Evolutionary conservation across 2,329 filamentous ascomycete genomes (phyloP).

Genomic region (Aspergillus novoparasiticus): DNA sequence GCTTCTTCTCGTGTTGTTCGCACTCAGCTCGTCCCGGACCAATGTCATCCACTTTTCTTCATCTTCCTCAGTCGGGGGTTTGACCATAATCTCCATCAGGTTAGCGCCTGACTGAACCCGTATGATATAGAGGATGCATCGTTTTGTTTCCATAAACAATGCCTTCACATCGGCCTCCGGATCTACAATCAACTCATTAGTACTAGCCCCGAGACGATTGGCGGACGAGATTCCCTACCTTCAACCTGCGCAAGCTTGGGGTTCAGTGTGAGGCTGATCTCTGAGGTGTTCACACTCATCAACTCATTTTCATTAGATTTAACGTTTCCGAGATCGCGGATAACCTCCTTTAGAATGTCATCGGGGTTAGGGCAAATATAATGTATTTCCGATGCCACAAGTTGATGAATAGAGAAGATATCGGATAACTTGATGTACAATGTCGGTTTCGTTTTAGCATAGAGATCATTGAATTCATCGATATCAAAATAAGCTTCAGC

Average conservation of each 20-base stretch:
- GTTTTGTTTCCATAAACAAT: constrained; percentile 97
- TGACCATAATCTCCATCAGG: constrained; percentile 92
- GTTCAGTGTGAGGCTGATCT: constrained; percentile 88
- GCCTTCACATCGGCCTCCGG: constrained; percentile 90
- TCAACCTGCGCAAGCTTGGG: constrained; percentile 87
- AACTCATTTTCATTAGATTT: constrained; percentile 96
- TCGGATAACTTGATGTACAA: constrained; percentile 99
- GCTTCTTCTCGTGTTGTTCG: constrained; percentile 69
- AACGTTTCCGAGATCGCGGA: constrained; percentile 91
- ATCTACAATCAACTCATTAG: constrained; percentile 53
- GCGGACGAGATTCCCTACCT: constrained; percentile 43
- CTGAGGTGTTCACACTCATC: constrained; percentile 79
- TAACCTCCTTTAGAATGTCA: constrained; percentile 85
- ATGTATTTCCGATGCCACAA: constrained; percentile 77
- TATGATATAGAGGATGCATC: constrained; percentile 96
- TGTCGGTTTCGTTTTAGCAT: constrained; percentile 93
- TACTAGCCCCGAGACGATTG: constrained; percentile 11
- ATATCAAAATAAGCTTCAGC: constrained; percentile 95
- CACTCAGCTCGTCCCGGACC: constrained; percentile 77
- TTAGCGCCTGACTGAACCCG: constrained; percentile 89
- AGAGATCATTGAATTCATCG: constrained; percentile 97
- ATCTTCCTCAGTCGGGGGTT: constrained; percentile 82
- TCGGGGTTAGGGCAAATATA: constrained; percentile 78
- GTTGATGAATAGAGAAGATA: constrained; percentile 92
- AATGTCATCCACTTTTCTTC: constrained; percentile 84